Base-by-base conservation (phyloP, 2,329 filamentous ascomycete species). In the Penicillium sp. region DNA sequence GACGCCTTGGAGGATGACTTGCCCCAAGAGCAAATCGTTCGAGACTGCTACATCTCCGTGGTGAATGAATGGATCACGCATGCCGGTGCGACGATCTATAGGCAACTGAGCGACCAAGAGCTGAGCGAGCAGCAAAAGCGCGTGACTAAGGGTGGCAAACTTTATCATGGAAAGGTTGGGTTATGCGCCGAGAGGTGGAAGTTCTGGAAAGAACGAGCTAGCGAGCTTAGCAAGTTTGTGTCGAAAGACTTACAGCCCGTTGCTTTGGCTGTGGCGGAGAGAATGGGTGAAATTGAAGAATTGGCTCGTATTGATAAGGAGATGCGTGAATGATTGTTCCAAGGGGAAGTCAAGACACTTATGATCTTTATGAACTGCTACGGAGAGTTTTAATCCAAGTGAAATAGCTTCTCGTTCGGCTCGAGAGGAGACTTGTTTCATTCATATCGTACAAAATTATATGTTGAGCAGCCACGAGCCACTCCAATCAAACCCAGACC, bases 401-500 rank as follows among this genome's bases (percentile, higher is more conserved):
- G 43, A 9, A n/a, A 9, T 31, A 46, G 6, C 7, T 44, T 27
- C 13, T 27, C 7, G 24, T 31, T 27, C n/a, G 33, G 14, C 14
- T 53, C 31, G 37, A 53, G 50, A 10, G 18, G 50, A 19, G 50
- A 43, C 27, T 53, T 33, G 22, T 14, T 27, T 11, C 46, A 24
- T 36, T 44, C 7, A 9, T 24, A 44, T 4, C n/a, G n/a, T 37
- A 24, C 18, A 44, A 14, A 27, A 24, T 59, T 41, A 69, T 33
- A 67, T 22, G 60, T 65, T 67, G 7, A 69, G 61, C 14, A 68
- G 36, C 67, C 66, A 69, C 6, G 67, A 67, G 10, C 67, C 66
- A 58, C 65, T 68, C 67, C 67, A 69, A 47, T 69, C 67, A 58
- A 69, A 68, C 4, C 66, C 67, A 13, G 66, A 62, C 1, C 67